Evolutionary conservation across 805 yeast species (phyloP), one percentile per base, ranked within the genome.

Genomic region (Cyberlindnera americana): DNA sequence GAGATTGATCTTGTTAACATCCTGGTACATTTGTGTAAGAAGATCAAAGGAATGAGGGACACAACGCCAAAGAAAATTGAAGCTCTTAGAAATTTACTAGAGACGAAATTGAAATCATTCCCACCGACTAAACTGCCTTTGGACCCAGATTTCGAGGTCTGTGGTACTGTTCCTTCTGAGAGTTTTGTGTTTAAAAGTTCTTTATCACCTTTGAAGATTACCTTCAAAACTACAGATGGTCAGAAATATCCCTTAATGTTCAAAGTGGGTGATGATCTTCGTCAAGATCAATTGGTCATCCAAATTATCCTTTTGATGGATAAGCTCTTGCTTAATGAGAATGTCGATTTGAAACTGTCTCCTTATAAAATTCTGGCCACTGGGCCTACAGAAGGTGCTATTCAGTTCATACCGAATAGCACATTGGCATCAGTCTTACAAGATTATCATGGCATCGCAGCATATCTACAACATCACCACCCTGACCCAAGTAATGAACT

Each of bases 231-330:
- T 1, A 58, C 55, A 2, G 62, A 63, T 9, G 75, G 73, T 2
- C 62, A 59, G 0, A 67, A 64, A 38, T 93, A 88, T 59, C 79
- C 95, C 6, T 65, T 93, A 26, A 91, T 93, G 83, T 91, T 88
- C 65, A 93, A 93, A 61, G 84, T 85, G 36, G 99, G 99, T 12
- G 99, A 69, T 60, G 99, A 93, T 59, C 69, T 93, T 36, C 70
- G 98, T 44, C 99, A 93, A 61, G 99, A 93, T 66, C 99, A 93
- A 61, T 72, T 93, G 48, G 95, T 93, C n/a, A 84, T 89, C 35
- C 99, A 93, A 61, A 87, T 93, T 46, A 86, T 93, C 41, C 75
- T 82, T 41, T 66, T 93, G 43, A 93, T 93, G 95, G 96, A 93
- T 58, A 87, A 79, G 57, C 72, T 93, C 31, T 64, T 93, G 37